Conservation (phyloP, 2,329 filamentous ascomycete species). For the Cladophialophora bantiana region DNA sequence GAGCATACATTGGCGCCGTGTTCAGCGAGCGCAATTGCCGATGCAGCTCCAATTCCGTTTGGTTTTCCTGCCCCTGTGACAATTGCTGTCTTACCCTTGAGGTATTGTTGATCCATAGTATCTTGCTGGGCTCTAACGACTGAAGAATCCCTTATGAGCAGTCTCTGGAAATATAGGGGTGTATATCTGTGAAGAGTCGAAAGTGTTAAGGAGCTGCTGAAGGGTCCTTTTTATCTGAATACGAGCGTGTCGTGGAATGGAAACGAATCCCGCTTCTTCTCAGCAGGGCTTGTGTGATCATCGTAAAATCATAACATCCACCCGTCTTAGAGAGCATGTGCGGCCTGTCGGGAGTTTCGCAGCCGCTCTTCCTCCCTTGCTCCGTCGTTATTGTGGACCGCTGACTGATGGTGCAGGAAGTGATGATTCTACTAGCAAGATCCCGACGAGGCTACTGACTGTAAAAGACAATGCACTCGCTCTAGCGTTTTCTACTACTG, state of each 20-base stretch:
- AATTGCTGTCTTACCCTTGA: slow-evolving; percentile 41
- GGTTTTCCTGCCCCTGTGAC: slow-evolving; percentile 43
- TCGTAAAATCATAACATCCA: background rate
- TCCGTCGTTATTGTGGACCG: background rate
- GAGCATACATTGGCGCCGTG: slow-evolving; percentile 33
- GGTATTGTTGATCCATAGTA: slow-evolving; percentile 29
- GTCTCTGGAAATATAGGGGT: background rate
- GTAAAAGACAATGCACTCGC: background rate
- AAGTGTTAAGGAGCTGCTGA: background rate
- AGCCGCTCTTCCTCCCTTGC: background rate
- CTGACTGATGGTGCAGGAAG: slow-evolving; percentile 19
- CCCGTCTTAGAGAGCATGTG: background rate
- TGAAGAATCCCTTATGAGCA: background rate
- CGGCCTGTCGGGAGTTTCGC: background rate
- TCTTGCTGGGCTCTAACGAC: background rate
- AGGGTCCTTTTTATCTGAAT: background rate
- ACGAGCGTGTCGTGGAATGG: background rate
- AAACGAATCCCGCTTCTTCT: slow-evolving; percentile 4
- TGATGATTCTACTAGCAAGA: background rate
- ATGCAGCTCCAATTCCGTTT: slow-evolving; percentile 41
- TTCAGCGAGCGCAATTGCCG: slow-evolving; percentile 31
- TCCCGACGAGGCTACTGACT: background rate
- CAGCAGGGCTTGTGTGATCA: background rate
- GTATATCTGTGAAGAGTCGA: background rate
- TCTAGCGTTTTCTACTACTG: background rate